These are phyloP conservation scores for Pelargonium australe DNA, from an alignment of 441 rosid genomes.

Conservation along the genomic window DNA sequence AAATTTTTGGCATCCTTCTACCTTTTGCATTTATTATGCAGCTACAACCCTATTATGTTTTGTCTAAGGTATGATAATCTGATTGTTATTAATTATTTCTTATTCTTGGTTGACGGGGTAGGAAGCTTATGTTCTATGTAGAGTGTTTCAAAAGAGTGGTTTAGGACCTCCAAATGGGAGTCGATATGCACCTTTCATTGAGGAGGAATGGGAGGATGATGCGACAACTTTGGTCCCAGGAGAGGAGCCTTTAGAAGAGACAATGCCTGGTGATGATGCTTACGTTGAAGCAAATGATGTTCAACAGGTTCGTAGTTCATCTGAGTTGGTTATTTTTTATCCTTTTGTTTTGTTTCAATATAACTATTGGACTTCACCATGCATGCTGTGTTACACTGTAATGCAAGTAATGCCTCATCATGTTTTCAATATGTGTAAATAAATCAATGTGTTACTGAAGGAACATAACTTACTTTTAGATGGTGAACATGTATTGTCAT, in stretches of 20 bases:
- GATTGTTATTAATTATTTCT: slow-evolving; percentile 10
- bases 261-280: slow-evolving; percentile 27
- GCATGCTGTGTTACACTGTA: neutral
- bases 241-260: slow-evolving; percentile 47
- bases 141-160: slow-evolving; percentile 81
- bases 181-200: slow-evolving; percentile 81
- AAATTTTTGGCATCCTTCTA: too few relatives aligned
- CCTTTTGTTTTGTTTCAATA: neutral
- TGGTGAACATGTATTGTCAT: neutral
- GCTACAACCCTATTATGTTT: neutral
- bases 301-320: slow-evolving; percentile 42
- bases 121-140: slow-evolving; percentile 74
- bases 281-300: slow-evolving; percentile 22
- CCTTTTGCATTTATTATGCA: too few relatives aligned
- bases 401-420: slow-evolving; percentile 1
- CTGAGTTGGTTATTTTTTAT: slow-evolving; percentile 8
- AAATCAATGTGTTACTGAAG: neutral
- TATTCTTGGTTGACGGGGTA: slow-evolving; percentile 30
- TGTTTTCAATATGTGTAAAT: neutral
- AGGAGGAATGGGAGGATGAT: slow-evolving; percentile 84
- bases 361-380: neutral
- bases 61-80: slow-evolving; percentile 14
- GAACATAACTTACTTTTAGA: neutral
- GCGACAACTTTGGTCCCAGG: slow-evolving; percentile 55
- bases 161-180: slow-evolving; percentile 87